Evolutionary conservation across 2,329 filamentous ascomycete genomes (phyloP).

Genomic region (Plectosphaerella plurivora): DNA sequence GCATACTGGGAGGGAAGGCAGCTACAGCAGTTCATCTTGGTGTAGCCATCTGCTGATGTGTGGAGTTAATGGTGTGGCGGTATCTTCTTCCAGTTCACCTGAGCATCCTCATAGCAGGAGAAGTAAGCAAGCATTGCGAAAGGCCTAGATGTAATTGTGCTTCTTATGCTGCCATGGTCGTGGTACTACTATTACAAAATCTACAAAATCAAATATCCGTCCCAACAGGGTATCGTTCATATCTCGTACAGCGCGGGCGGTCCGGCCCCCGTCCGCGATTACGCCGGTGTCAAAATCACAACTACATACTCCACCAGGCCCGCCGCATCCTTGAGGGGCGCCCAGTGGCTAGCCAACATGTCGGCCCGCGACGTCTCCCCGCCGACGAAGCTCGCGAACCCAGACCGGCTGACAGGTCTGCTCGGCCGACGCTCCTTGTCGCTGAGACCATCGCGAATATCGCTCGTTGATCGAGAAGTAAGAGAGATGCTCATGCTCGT

Average conservation of each 20-base stretch:
- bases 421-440: not conserved
- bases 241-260: not conserved
- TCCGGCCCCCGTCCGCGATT: not conserved
- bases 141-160: too few relatives aligned
- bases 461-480: constrained; percentile 4
- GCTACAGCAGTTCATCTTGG: too few relatives aligned
- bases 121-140: too few relatives aligned
- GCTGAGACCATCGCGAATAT: constrained; percentile 1
- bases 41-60: too few relatives aligned
- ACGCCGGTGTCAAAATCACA: constrained; percentile 9
- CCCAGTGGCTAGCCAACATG: constrained; percentile 11
- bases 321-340: constrained; percentile 10
- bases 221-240: not conserved
- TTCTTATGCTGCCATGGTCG: too few relatives aligned
- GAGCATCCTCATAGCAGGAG: too few relatives aligned
- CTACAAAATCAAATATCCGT: not conserved
- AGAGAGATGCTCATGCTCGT: constrained; percentile 7
- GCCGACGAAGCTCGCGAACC: constrained; percentile 8
- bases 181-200: too few relatives aligned
- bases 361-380: constrained; percentile 7
- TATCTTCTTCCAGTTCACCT: too few relatives aligned
- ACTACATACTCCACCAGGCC: constrained; percentile 11
- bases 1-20: too few relatives aligned
- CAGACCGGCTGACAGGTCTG: constrained; percentile 5
- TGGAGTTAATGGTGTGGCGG: too few relatives aligned